phyloP scores from a whole-genome alignment of 1,139 yeast species.

The Lodderomyces jiufengensis region DNA sequence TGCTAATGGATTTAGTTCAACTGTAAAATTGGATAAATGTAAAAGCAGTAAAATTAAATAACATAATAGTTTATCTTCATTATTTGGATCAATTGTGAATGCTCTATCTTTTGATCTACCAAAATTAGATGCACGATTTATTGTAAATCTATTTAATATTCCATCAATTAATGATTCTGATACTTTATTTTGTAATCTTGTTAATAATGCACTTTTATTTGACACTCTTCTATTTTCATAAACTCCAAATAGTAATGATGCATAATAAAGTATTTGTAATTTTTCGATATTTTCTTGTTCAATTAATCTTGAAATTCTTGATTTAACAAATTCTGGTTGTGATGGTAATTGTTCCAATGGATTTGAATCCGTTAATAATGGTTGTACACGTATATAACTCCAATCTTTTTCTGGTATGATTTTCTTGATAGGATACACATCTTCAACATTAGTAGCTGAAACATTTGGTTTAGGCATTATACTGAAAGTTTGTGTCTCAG shows the following conservation, averaged over 20 bases:
- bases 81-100: slow-evolving; percentile 77
- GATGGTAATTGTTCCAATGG: slow-evolving; percentile 60
- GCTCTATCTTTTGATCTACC: slow-evolving; percentile 75
- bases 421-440: slow-evolving; percentile 69
- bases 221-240: slow-evolving; percentile 67
- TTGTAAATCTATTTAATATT: slow-evolving; percentile 65
- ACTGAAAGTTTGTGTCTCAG: slow-evolving; percentile 27
- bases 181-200: slow-evolving; percentile 58
- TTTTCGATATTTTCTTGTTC: slow-evolving; percentile 49
- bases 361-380: slow-evolving; percentile 49
- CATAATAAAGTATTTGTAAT: slow-evolving; percentile 70
- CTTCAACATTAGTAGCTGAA: slow-evolving; percentile 77
- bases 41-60: slow-evolving; percentile 69
- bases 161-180: slow-evolving; percentile 75
- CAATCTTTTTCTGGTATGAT: slow-evolving; percentile 71
- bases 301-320: slow-evolving; percentile 43
- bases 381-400: slow-evolving; percentile 57
- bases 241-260: slow-evolving; percentile 75
- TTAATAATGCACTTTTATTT: slow-evolving; percentile 57
- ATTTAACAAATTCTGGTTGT: slow-evolving; percentile 52
- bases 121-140: slow-evolving; percentile 57
- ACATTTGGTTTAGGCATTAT: slow-evolving; percentile 79
- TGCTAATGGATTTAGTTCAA: slow-evolving; percentile 79
- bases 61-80: slow-evolving; percentile 82
- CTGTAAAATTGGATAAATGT: slow-evolving; percentile 70